phyloP scores from a whole-genome alignment of 208 protist genomes.

The Vickermania spadyakhi region DNA sequence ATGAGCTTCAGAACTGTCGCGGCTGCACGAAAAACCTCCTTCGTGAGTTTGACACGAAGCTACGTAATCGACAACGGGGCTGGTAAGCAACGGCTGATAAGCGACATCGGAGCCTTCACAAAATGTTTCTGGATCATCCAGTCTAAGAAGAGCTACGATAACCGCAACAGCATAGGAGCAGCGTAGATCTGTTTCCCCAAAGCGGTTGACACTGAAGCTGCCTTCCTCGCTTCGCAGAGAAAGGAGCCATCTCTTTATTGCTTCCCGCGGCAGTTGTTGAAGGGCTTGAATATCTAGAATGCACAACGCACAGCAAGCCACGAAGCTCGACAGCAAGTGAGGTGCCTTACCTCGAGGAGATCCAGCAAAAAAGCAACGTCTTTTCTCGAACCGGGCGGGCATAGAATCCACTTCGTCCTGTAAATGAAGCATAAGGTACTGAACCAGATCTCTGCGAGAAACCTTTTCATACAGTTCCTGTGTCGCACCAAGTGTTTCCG shows the following conservation, averaged over 20 bases:
- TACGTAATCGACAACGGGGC: conserved; percentile 49
- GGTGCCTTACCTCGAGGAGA: conserved; percentile 52
- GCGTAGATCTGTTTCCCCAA: conserved; percentile 83
- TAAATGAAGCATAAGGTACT: conserved; percentile 46
- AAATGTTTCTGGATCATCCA: conserved; percentile 44
- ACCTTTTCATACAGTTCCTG: conserved; percentile 25
- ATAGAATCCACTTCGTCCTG: conserved; percentile 30
- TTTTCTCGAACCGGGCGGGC: not conserved
- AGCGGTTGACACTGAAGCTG: conserved; percentile 75
- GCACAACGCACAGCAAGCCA: conserved; percentile 61
- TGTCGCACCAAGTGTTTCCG: conserved; percentile 53
- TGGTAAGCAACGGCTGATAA: conserved; percentile 27
- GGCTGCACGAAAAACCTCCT: conserved; percentile 76
- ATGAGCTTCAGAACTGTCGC: conserved; percentile 72
- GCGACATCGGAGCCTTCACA: conserved; percentile 13
- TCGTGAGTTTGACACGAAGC: conserved; percentile 86
- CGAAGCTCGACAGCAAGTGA: conserved; percentile 82
- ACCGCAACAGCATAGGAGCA: conserved; percentile 80
- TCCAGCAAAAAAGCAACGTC: conserved; percentile 51
- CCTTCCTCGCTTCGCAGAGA: conserved; percentile 55
- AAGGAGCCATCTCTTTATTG: conserved; percentile 82
- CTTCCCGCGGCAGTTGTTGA: conserved; percentile 41
- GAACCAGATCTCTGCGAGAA: conserved; percentile 24
- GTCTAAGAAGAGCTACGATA: conserved; percentile 51
- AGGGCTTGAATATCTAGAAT: conserved; percentile 37